Base-by-base conservation (phyloP, 2,329 filamentous ascomycete genomes). In the Neonectria faginata region DNA sequence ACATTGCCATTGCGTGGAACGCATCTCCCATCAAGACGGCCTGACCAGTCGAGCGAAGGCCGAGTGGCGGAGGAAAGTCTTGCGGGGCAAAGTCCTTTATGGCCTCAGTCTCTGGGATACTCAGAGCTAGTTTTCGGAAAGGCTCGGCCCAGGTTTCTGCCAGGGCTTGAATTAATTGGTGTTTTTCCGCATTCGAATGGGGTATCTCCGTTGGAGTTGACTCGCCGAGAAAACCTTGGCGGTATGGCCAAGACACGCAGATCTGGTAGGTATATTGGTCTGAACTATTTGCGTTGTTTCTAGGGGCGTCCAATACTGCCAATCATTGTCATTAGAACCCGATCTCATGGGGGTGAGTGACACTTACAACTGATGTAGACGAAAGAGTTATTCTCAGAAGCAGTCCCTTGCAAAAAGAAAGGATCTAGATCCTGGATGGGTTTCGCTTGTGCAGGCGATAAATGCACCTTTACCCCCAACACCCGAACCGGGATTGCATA, bases 1-100 rank as follows among this genome's bases (percentile, higher is more conserved):
- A 88, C 86, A 88, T 88, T 0, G 84, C 83, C 86, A 88, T 88
- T 0, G 84, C 80, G 72, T 89, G 86, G 3, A 86, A 78, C 0
- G 86, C 82, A 72, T 89, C 86, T 0, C 86, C 86, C 62, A 86
- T 78, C 1, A 88, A 67, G 0, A 84, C 79, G 0, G 80, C 81
- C 2, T 79, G 77, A 0, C 82, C 83, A 7, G 73, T 75, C 0
- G 78, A 76, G 48, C 78, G 80, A 5, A 80, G 60, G 1, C 73
- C 75, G 3, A 67, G 70, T 1, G 78, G 75, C 1, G 82, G 83
- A 1, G 80, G 74, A 76, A 83, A 85, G 71, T 88, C 85, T 31
- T 83, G 79, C 5, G 86, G 73, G 10, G 79, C 78, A 5, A 88
- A 79, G 2, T 76, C 76, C 56, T 83, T 82, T 7, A 83, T 78